Evolutionary conservation across 129 eudicot species (phyloP), one percentile per base, ranked within the genome.

Genomic region (Silybum marianum): DNA sequence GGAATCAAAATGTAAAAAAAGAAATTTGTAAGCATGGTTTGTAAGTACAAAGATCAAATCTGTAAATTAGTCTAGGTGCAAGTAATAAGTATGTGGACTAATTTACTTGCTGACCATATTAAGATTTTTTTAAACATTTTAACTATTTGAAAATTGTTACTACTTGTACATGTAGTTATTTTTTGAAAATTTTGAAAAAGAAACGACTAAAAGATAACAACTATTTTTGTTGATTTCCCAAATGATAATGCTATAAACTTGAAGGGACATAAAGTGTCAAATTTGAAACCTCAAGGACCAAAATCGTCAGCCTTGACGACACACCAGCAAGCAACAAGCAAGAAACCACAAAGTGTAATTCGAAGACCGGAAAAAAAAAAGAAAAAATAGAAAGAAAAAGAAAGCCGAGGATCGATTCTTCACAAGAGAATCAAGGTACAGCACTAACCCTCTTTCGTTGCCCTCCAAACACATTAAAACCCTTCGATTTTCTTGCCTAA

Each of bases 321-420:
- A 30, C 74, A 73, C 14, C 25, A 22, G 6, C 73, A 81, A 40
- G 67, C 84, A 30, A 51, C 13, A 40, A 44, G 54, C 22, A 54
- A 81, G 44, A 81, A 67, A 73, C 80, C 84, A 74, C 79, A 66
- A 36, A 81, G 63, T 9, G 74, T 44, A 70, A 74, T 34, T 70
- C 30, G 32, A 71, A 80, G 76, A 63, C 68, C 69, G 22, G 11
- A 65, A 24, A 63, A 75, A 65, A 63, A 63, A 70, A 36, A 9
- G 11, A 9, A 80, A 18, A 72, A 63, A 23, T 10, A 54, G 8
- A 30, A 9, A 9, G 62, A 51, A 79, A 71, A 30, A 42, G 36
- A 77, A 65, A 36, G 67, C 60, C 26, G 68, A 76, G 70, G 85
- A 74, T 81, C 85, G 77, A 76, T 76, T 76, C 75, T 78, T 69